Evolutionary conservation across 768 basidiomycete species (phyloP), one percentile per base, ranked within the genome.

Genomic region (Kwoniella sp.): DNA sequence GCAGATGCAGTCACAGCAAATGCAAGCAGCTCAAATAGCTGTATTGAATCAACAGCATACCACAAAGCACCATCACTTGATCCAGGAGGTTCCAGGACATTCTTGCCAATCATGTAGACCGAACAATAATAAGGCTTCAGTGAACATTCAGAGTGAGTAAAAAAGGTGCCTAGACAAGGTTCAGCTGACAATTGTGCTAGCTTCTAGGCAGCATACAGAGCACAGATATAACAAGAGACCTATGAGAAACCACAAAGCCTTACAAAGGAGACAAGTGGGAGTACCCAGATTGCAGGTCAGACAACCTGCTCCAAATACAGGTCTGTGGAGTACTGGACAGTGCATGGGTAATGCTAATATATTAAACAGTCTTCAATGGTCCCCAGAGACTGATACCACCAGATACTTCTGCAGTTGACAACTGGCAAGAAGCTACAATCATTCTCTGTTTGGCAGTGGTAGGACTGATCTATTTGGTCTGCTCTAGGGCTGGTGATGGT

Each of bases 391-490:
- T 49, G 10, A 12, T 48, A n/a, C n/a, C 29, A 10, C 43, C 34
- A 31, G 53, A 60, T 2, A 23, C 31, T 22, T 17, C 48, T 1
- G 61, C 46, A 6, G 15, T 62, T 31, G 67, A 69, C 27, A 65
- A 61, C 34, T 69, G 67, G 67, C 67, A 69, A 27, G 67, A 69
- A 46, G 63, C 63, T 5, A 69, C 67, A 5, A 60, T 69, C 37
- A 60, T 69, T n/a, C 55, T 69, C 3, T 62, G 60, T 32, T 47
- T 69, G 38, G 64, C 61, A 28, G 56, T 62, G 25, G 55, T 69
- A 2, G 67, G 57, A 5, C 39, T 65, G 27, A 65, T 65, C 12
- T 69, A 65, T 50, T 45, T 69, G n/a, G 57, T 65, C n/a, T 55
- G 53, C 33, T 55, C 57, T 10, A 42, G 60, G 41, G 53, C 53